Conservation (phyloP, 257 asterid species). For the Mentha longifolia region DNA sequence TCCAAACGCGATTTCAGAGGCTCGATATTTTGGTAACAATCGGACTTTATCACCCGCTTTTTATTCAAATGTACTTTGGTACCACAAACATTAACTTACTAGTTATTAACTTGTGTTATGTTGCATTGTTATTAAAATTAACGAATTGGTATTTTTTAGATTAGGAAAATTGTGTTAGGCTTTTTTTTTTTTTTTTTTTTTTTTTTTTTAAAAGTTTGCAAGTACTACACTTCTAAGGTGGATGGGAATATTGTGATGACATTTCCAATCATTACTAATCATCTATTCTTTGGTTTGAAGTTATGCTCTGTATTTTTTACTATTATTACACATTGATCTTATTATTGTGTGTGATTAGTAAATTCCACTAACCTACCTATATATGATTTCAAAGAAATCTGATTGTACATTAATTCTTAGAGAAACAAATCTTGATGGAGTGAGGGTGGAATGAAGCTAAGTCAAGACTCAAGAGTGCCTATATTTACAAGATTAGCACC, state of each 20-base stretch:
- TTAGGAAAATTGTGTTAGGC: too few species aligned
- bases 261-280: too few species aligned
- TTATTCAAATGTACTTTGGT: too few species aligned
- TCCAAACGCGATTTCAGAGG: slow-evolving; percentile 53
- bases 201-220: too few species aligned
- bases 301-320: too few species aligned
- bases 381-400: not conserved
- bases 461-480: not conserved
- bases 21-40: slow-evolving; percentile 77
- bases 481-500: not conserved
- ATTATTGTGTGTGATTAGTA: not conserved
- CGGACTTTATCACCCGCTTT: not conserved
- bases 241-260: too few species aligned
- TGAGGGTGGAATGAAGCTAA: not conserved
- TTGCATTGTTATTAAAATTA: not conserved
- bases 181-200: too few species aligned
- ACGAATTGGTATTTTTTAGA: too few species aligned
- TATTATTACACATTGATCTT: not conserved
- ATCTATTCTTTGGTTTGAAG: not conserved
- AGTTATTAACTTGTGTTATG: too few species aligned
- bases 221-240: too few species aligned
- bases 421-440: not conserved
- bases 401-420: not conserved
- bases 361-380: not conserved
- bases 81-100: too few species aligned